phyloP scores from a whole-genome alignment of 1,284 basidiomycete genomes.

The Cystobasidium pallidum region DNA sequence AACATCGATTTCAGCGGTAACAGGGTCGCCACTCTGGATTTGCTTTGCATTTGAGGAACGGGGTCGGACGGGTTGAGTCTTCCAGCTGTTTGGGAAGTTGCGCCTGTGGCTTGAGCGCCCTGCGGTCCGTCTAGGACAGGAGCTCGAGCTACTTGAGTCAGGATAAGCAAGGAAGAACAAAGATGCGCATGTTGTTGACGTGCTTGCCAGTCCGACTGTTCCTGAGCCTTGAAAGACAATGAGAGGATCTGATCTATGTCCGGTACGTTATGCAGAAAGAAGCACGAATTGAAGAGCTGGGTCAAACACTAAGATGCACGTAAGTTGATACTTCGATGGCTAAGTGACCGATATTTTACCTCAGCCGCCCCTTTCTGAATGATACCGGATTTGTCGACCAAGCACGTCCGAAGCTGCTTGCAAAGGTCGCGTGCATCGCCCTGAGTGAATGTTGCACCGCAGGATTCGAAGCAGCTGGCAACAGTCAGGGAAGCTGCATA shows the following conservation, averaged over 20 bases:
- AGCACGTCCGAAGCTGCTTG: conserved; percentile 75
- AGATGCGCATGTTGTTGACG: conserved; percentile 76
- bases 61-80: background rate
- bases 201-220: conserved; percentile 80
- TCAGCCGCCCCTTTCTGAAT: conserved; percentile 83
- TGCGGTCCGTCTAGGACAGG: background rate
- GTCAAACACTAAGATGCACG: conserved; percentile 53
- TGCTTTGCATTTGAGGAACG: background rate
- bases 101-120: background rate
- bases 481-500: conserved; percentile 79
- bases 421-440: conserved; percentile 76
- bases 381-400: conserved; percentile 82
- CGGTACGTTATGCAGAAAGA: conserved; percentile 58
- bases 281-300: conserved; percentile 53
- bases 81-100: background rate
- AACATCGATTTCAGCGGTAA: conserved; percentile 6
- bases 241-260: conserved; percentile 77
- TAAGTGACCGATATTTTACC: conserved; percentile 59
- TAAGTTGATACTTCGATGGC: background rate
- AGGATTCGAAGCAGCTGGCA: conserved; percentile 72
- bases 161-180: conserved; percentile 79
- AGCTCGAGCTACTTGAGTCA: conserved; percentile 75
- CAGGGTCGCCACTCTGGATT: background rate
- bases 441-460: conserved; percentile 82
- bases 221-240: conserved; percentile 74